Base-by-base conservation (phyloP, 176 grass and related monocot species). In the Dactylis glomerata region DNA sequence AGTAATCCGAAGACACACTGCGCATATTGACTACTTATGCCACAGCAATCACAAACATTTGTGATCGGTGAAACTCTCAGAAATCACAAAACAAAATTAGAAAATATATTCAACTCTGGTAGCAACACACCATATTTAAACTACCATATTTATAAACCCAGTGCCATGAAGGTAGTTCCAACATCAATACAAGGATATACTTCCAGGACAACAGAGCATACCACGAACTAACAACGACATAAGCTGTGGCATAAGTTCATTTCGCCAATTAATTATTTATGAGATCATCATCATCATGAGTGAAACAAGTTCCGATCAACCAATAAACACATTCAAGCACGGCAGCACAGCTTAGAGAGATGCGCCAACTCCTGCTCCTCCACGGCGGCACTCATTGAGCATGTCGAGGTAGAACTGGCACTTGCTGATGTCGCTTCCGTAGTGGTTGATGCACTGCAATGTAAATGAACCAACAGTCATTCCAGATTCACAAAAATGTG, bases 361-460 rank as follows among this genome's bases (percentile, higher is more conserved):
- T 4, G 83, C 13, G 82, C 89, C 90, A 63, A 80, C 73, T 45
- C 87, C 73, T 19, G 88, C 73, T 63, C 87, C 73, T 54, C 87
- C 85, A 4, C 83, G 54, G 76, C 94, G 92, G 89, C 94, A 97
- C 50, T 97, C 94, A 22, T 90, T 97, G 58, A 97, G 76, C 90
- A 92, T 97, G 77, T 97, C 94, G 13, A 94, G 89, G 68, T 97
- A 94, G 78, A 94, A 97, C 87, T 97, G 94, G 76, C 94, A 97
- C 82, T 81, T 97, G 88, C 94, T 91, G 80, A 94, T 91, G 22
- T 97, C 90, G 0, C 80, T 94, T 16, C 92, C 92, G 6, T 88
- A 92, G 83, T 90, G 86, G 82, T 91, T 90, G 58, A 97, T 33
- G 24, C 94, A 97, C 94, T 97, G 89, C 73, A 88, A 37, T 27